These are phyloP conservation scores for Protea cynaroides DNA, from an alignment of 164 flowering plant species.

Conservation along the genomic window DNA sequence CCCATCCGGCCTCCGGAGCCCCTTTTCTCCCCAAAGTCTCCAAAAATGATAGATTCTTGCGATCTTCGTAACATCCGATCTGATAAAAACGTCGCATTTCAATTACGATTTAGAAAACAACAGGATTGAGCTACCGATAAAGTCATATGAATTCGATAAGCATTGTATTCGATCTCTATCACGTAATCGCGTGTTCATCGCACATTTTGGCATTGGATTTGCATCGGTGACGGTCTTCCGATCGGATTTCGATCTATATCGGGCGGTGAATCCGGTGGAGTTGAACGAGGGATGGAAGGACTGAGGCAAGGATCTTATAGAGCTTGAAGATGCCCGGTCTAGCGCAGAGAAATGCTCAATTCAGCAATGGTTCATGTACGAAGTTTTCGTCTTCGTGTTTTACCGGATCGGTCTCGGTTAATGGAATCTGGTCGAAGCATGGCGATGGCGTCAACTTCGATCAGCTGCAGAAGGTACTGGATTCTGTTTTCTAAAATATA, in stretches of 20 bases:
- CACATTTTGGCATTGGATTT: neutral
- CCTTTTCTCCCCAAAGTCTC: conserved; percentile 5
- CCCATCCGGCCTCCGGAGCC: conserved; percentile 22
- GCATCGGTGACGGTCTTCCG: neutral
- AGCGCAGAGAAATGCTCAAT: conserved; percentile 30
- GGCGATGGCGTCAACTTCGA: conserved; percentile 64
- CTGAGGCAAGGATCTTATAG: conserved; percentile 1
- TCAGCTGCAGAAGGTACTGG: conserved; percentile 87
- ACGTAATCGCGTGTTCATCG: neutral
- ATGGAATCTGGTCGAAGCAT: conserved; percentile 85
- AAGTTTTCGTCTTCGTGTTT: conserved; percentile 16
- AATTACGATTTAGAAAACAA: conserved; percentile 3
- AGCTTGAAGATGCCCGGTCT: conserved; percentile 32
- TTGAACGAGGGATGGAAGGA: conserved; percentile 4
- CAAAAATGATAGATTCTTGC: neutral
- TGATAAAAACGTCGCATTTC: conserved; percentile 10
- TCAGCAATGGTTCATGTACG: conserved; percentile 14
- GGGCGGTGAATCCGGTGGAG: conserved; percentile 8
- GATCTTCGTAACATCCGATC: neutral
- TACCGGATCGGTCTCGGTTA: conserved; percentile 30
- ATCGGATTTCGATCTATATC: conserved; percentile 9
- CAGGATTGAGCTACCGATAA: conserved; percentile 4
- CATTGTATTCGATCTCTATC: neutral
- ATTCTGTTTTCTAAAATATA: neutral
- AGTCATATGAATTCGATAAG: neutral